phyloP scores from a whole-genome alignment of 2,329 filamentous ascomycete genomes.

The Talaromyces sp. region DNA sequence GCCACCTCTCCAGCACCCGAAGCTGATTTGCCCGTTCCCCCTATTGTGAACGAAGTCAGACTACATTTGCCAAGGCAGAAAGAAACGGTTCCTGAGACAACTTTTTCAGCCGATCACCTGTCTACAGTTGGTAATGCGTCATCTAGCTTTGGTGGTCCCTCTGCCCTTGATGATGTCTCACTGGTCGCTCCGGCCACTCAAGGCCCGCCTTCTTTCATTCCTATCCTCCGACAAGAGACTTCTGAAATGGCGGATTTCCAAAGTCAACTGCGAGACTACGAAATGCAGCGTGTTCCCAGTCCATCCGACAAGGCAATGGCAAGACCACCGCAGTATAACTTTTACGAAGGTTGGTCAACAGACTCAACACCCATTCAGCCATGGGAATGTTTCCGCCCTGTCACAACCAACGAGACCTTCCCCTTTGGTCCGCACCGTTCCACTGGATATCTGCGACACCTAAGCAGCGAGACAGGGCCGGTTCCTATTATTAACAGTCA shows the following conservation, averaged over 20 bases:
- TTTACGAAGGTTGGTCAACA: background rate
- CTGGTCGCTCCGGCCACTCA: background rate
- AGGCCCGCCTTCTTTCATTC: background rate
- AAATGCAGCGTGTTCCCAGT: conserved; percentile 7
- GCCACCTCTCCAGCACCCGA: background rate
- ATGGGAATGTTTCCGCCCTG: background rate
- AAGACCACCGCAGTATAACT: conserved; percentile 1
- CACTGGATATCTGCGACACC: conserved; percentile 4
- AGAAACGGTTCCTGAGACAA: background rate
- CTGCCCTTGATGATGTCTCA: background rate
- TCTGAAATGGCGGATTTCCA: background rate
- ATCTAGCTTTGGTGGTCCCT: background rate
- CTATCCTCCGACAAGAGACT: background rate
- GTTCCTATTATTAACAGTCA: background rate
- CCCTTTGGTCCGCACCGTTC: conserved; percentile 5
- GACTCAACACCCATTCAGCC: background rate
- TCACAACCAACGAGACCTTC: conserved; percentile 4
- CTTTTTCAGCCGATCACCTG: background rate
- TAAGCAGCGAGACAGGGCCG: background rate
- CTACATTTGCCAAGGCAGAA: background rate
- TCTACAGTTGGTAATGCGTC: background rate
- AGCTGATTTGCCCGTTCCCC: background rate
- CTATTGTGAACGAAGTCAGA: background rate
- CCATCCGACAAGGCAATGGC: conserved; percentile 13
- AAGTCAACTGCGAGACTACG: conserved; percentile 2